A percentile compares a stretch with the other conserved stretches of the same genome.
Conservation (phyloP, 73 alveolate species). For the Paramecium tetraurelia region DNA sequence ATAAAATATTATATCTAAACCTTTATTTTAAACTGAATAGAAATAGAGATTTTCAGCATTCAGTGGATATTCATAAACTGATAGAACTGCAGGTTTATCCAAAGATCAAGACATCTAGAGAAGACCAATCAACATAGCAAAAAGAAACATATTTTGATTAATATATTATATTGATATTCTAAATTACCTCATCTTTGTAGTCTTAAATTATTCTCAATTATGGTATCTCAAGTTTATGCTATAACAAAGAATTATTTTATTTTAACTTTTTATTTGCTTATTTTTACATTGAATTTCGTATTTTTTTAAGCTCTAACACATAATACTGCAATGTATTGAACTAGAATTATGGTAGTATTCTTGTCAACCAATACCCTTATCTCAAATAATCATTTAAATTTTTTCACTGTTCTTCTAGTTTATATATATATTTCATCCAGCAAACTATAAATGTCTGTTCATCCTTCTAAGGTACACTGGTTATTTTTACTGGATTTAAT, state of each 20-base stretch:
- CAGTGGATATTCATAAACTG: not conserved
- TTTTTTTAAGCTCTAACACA: not conserved
- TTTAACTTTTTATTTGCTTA: too few relatives aligned
- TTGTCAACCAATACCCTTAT: not conserved
- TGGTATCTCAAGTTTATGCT: too few relatives aligned
- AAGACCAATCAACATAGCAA: constrained; percentile 7
- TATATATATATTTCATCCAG: not conserved
- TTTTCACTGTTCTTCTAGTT: not conserved
- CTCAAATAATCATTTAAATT: too few relatives aligned
- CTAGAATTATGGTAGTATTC: too few relatives aligned
- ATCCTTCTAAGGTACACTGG: too few relatives aligned
- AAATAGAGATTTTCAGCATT: not conserved
- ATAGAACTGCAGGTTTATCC: not conserved
- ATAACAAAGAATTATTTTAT: too few relatives aligned
- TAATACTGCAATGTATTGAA: too few relatives aligned
- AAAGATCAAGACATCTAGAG: not conserved
- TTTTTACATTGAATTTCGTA: too few relatives aligned
- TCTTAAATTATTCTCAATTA: too few relatives aligned
- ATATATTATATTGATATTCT: not conserved
- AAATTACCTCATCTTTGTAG: not conserved
- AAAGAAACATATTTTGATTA: not conserved
- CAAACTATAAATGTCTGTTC: not conserved
- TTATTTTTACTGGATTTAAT: not conserved
- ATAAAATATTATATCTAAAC: not conserved
- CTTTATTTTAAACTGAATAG: not conserved